Base-by-base conservation (phyloP, 371 early-diverging fungal species). In the Batrachochytrium dendrobatidis region DNA sequence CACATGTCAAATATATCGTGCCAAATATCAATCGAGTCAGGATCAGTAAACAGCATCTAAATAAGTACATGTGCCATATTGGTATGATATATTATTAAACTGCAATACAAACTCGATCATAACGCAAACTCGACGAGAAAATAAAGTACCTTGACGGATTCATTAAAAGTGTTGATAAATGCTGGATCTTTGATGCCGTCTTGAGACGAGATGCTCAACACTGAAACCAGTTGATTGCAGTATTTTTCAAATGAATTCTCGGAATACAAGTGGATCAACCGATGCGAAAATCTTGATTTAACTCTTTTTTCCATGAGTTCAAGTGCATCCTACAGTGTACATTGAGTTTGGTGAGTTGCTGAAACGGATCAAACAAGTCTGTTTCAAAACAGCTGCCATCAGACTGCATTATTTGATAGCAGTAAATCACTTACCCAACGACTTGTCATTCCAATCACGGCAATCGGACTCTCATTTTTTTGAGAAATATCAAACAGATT, bases 401-500 rank as follows among this genome's bases (percentile, higher is more conserved):
- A n/a, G 15, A 39, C n/a, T 12, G 15, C 15, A n/a, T 39, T 39
- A 39, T n/a, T n/a, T n/a, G 39, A 45, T 7, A 29, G 31, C 20
- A n/a, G 6, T 7, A 10, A 2, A 6, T n/a, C 24, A 51, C 72
- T 46, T 70, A 85, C 92, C 67, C 92, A 65, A 1, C 92, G 81
- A 52, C 85, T 81, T 0, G 93, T 89, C 4, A 92, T 34, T 0
- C 94, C 97, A 45, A 96, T 71, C 1, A 95, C 91, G 5, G 87
- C 84, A 60, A 96, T 75, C 0, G 94, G 92, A 51, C 79, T 86
- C 55, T 86, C 86, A 51, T 83, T 80, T 61, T 85, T 86, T 67
- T 92, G 94, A 0, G 87, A 87, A 24, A 88, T 77, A 65, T 95
- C 95, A 72, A 96, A 91, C 35, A 96, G 70, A 59, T 91, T 95